Conservation (phyloP, 2,329 filamentous ascomycete species). For the Colletotrichum gigasporum region DNA sequence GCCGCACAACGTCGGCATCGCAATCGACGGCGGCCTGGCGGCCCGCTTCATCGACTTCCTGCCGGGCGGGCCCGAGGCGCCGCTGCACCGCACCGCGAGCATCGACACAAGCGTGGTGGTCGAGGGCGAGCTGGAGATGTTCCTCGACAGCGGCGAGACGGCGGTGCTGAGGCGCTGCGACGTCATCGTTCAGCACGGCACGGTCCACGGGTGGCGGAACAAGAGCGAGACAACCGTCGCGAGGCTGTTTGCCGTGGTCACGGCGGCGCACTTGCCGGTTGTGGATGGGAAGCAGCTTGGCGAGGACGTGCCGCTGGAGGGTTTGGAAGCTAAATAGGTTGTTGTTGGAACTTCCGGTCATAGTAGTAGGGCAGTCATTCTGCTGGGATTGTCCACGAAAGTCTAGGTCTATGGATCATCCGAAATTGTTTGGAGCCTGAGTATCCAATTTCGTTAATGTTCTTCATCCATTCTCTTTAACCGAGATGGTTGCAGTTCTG, state of each 20-base stretch:
- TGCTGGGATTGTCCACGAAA: no score
- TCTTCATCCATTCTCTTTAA: no score
- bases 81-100: constrained; percentile 62
- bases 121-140: constrained; percentile 61
- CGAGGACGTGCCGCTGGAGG: neutral
- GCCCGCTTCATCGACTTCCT: constrained; percentile 57
- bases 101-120: constrained; percentile 65
- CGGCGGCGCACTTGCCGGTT: neutral
- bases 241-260: constrained; percentile 42
- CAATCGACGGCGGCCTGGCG: constrained; percentile 48
- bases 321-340: neutral
- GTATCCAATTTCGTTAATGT: no score
- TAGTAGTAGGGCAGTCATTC: no score
- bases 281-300: neutral
- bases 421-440: no score
- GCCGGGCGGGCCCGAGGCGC: constrained; percentile 43
- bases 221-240: constrained; percentile 50
- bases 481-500: no score
- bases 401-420: no score
- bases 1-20: constrained; percentile 37
- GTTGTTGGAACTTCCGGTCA: neutral
- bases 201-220: constrained; percentile 64
- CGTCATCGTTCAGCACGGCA: constrained; percentile 63
- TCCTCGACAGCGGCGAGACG: constrained; percentile 60
- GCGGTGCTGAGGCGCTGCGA: constrained; percentile 58